Conservation (phyloP, 78 protist genomes). For the Tieghemostelium lacteum region DNA sequence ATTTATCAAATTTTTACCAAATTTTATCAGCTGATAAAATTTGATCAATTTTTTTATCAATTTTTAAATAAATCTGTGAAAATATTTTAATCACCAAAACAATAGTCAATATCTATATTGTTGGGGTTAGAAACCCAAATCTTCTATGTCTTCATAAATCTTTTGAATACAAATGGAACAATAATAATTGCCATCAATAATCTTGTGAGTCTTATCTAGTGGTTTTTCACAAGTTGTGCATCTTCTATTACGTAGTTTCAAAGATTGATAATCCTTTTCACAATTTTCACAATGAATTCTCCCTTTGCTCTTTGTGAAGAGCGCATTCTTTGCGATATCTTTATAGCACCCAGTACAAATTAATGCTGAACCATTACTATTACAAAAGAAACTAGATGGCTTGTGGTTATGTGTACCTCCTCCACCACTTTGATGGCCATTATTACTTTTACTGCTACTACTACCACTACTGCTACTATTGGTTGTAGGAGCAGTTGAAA, state of each 20-base stretch:
- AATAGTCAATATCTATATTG: too few relatives aligned
- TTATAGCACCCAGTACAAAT: slow-evolving; percentile 49
- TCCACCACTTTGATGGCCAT: neutral
- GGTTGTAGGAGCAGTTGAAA: slow-evolving; percentile 4
- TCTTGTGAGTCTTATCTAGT: slow-evolving; percentile 25
- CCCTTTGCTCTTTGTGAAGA: slow-evolving; percentile 32
- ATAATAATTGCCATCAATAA: slow-evolving; percentile 43
- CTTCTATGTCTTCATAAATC: slow-evolving; percentile 40
- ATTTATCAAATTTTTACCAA: too few relatives aligned
- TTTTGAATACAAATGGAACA: slow-evolving; percentile 39
- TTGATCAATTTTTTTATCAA: too few relatives aligned
- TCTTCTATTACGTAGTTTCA: slow-evolving; percentile 41
- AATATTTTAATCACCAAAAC: too few relatives aligned
- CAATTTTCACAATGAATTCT: slow-evolving; percentile 63
- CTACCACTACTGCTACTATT: neutral
- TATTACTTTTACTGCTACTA: neutral
- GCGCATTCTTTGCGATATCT: slow-evolving; percentile 32
- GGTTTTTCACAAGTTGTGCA: slow-evolving; percentile 54
- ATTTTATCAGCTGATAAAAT: too few relatives aligned
- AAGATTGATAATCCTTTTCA: slow-evolving; percentile 63
- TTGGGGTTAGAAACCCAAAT: slow-evolving; percentile 68
- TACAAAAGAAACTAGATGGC: neutral
- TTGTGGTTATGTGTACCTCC: too few relatives aligned
- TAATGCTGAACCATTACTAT: neutral
- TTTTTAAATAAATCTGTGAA: too few relatives aligned